These are phyloP conservation scores for Trichoderma endophyticum DNA, from an alignment of 2,329 filamentous ascomycete genomes.

Conservation along the genomic window DNA sequence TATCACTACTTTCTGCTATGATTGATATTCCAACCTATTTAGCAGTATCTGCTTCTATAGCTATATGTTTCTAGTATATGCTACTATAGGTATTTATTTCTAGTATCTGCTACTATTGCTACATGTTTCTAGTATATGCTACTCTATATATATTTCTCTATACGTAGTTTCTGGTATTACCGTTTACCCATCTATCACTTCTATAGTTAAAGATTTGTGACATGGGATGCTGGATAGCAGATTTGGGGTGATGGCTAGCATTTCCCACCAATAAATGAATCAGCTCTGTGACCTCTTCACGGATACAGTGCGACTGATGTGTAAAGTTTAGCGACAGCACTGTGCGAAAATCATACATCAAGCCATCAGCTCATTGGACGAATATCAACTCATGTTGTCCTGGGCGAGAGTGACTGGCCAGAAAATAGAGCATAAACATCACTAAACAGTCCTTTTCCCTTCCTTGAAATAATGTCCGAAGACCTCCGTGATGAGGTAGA, in stretches of 20 bases:
- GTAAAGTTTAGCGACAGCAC: background rate
- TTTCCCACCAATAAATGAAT: background rate
- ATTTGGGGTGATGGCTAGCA: too few relatives aligned
- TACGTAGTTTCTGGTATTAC: background rate
- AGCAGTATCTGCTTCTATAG: too few relatives aligned
- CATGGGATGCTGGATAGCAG: too few relatives aligned
- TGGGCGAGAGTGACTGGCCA: background rate
- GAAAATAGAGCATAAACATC: background rate
- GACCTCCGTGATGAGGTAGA: conserved; percentile 71
- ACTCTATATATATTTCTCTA: background rate
- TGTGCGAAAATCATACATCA: conserved; percentile 18
- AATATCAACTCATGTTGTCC: background rate
- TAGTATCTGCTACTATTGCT: too few relatives aligned
- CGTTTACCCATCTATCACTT: too few relatives aligned
- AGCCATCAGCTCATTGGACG: background rate
- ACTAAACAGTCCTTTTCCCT: too few relatives aligned
- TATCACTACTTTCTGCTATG: too few relatives aligned
- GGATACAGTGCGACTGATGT: background rate
- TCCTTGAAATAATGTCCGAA: conserved; percentile 46
- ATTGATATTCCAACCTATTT: too few relatives aligned
- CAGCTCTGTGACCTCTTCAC: background rate
- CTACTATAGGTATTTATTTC: too few relatives aligned
- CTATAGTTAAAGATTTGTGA: too few relatives aligned
- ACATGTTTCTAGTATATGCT: background rate
- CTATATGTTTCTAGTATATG: too few relatives aligned